phyloP scores from a whole-genome alignment of 1,284 basidiomycete species.

The Pterulicium gracile region DNA sequence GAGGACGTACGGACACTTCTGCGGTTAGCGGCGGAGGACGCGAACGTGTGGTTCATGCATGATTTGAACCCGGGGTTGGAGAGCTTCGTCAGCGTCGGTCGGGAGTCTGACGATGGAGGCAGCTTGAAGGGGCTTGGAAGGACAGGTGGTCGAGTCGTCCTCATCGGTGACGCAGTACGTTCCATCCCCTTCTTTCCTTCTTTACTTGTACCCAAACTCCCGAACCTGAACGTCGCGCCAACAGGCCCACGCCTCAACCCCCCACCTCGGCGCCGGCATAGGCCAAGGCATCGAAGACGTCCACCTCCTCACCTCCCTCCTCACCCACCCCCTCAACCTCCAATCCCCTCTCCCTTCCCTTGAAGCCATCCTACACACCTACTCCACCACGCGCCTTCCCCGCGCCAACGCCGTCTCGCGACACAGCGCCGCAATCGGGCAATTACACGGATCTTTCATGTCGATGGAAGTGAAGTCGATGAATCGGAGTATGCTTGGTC shows the following conservation, averaged over 20 bases:
- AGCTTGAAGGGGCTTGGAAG: not conserved
- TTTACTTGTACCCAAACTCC: too few species aligned
- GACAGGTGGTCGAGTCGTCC: not conserved
- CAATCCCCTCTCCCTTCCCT: not conserved
- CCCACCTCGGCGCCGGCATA: constrained; percentile 18
- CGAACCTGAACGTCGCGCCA: constrained; percentile 15
- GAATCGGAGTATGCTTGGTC: too few species aligned
- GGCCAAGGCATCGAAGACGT: constrained; percentile 20
- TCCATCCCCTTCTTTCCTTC: constrained; percentile 15
- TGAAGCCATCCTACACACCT: not conserved
- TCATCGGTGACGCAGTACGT: constrained; percentile 12
- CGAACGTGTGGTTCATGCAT: not conserved
- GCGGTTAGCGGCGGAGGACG: not conserved
- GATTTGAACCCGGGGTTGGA: not conserved
- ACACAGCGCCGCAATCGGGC: not conserved
- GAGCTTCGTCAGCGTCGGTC: not conserved
- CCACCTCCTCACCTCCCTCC: constrained; percentile 15
- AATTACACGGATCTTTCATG: not conserved
- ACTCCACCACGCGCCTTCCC: not conserved
- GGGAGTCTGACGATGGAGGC: not conserved
- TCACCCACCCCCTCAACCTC: constrained; percentile 13
- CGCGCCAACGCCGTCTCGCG: not conserved
- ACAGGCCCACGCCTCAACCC: constrained; percentile 17
- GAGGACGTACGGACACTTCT: not conserved
- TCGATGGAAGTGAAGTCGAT: too few species aligned